Evolutionary conservation across 805 yeast genomes (phyloP), one percentile per base, ranked within the genome.

Genomic region (Metschnikowia cubensis): DNA sequence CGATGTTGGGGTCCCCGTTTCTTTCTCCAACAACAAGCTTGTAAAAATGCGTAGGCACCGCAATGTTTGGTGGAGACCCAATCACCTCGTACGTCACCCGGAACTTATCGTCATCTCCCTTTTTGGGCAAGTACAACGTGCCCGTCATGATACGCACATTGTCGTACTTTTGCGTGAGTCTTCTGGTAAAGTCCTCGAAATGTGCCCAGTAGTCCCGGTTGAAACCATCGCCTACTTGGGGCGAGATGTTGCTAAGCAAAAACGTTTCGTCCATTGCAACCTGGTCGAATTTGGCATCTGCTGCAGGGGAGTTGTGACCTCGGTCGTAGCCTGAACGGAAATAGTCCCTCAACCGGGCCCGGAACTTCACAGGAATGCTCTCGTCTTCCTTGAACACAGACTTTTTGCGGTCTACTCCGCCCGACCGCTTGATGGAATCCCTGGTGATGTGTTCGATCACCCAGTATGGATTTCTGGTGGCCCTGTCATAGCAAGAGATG

Each of bases 271-370:
- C 85, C 98, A 94, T 92, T 17, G 97, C 97, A 17, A 65, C 59
- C 68, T 94, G 99, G 32, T 83, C 82, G 70, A 82, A 94, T 64
- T 89, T 90, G 22, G 98, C 97, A 66, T 94, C 87, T 0, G 98
- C 98, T 4, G 99, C 99, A 3, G 99, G 97, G 0, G 96, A 97
- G 60, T 88, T 89, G 68, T 94, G 99, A 5, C 99, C 99, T 56
- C 98, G 74, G 67, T 94, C 99, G 68, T 89, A 94, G 1, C 99
- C 99, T 32, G 94, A 84, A 59, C 98, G 79, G 75, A 92, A 94
- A 66, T 87, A 94, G 68, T 94, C 98, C 53, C 83, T 77, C 49
- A 94, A 73, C 47, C 79, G 74, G 2, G 85, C 92, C 57, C 97
- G 77, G 66, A 89, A 94, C 59, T 73, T 77, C 29, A 68, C 67